Base-by-base conservation (phyloP, 2,329 filamentous ascomycete genomes). In the Cadophora sp. region DNA sequence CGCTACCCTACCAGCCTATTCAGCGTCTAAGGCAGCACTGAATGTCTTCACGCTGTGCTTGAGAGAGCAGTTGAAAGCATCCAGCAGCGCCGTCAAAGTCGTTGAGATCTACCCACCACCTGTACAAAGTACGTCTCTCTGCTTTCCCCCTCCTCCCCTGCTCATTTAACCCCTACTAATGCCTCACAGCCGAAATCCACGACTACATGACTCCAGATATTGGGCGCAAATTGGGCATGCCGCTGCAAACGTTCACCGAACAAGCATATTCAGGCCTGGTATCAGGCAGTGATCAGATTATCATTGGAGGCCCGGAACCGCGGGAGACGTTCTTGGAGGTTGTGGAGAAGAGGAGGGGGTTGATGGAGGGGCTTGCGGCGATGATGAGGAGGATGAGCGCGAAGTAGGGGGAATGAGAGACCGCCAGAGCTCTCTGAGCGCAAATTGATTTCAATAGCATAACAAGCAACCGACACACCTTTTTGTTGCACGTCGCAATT, bases 1-100 rank as follows among this genome's bases (percentile, higher is more conserved):
- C 6, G 24, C 50, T 16, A 16, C 29, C 50, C 50, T 53, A 26
- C 50, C 50, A 29, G 50, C 50, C 0, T 85, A 84, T 74, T 82
- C 78, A 1, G 81, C 82, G 3, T 80, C 81, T 6, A 85, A 84
- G 73, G 80, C 82, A 0, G 83, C 83, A 0, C 71, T 85, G 40
- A 80, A 83, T 62, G 74, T 77, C 2, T 83, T 83, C 65, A 75
- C 80, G n/a, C 73, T 83, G 8, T 79, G 76, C 46, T 70, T 85
- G 4, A 78, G 82, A 1, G 79, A 37, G 46, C 80, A 84, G 69
- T 73, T 37, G 7, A 85, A 5, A 73, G 46, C 14, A 69, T 76
- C 9, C 75, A 71, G 5, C 72, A 73, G 50, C 24, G 24, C 11
- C 4, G 75, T 82, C n/a, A 79, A 79, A 58, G 75, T 84, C 1